These are phyloP conservation scores for Ogataea paraovalis DNA, from an alignment of 805 yeast genomes.

Conservation along the genomic window DNA sequence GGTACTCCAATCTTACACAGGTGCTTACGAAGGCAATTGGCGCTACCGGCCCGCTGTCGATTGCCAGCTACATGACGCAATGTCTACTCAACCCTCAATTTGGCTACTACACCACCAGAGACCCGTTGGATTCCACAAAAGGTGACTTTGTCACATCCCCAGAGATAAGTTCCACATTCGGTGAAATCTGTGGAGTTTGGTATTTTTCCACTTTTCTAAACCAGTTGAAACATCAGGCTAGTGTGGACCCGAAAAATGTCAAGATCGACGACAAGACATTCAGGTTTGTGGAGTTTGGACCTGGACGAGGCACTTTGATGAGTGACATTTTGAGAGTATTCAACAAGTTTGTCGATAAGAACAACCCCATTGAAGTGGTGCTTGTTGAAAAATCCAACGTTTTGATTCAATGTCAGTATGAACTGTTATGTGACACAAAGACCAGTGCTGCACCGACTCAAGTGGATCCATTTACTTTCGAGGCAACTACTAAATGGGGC, in stretches of 20 bases:
- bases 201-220: slow-evolving; percentile 50
- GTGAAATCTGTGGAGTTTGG: slow-evolving; percentile 82
- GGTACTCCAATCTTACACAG: slow-evolving; percentile 14
- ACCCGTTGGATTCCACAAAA: slow-evolving; percentile 46
- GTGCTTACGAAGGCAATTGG: slow-evolving; percentile 47
- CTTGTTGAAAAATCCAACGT: slow-evolving; percentile 72
- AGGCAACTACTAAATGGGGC: slow-evolving; percentile 47
- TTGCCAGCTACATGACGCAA: slow-evolving; percentile 74
- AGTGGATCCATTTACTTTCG: slow-evolving; percentile 33
- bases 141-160: slow-evolving; percentile 88
- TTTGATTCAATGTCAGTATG: slow-evolving; percentile 53
- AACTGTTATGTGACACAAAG: slow-evolving; percentile 39
- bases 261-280: slow-evolving; percentile 31
- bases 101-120: slow-evolving; percentile 76
- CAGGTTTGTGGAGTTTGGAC: slow-evolving; percentile 73
- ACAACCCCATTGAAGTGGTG: slow-evolving; percentile 41
- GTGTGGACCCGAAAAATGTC: slow-evolving; percentile 15
- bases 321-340: slow-evolving; percentile 53
- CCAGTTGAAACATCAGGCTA: slow-evolving; percentile 46
- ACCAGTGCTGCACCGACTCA: slow-evolving; percentile 5
- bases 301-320: slow-evolving; percentile 81
- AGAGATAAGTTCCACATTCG: slow-evolving; percentile 82
- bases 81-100: slow-evolving; percentile 72
- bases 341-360: slow-evolving; percentile 34
- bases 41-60: slow-evolving; percentile 72